These are phyloP conservation scores for Enteropsectra breve DNA, from an alignment of 371 early-diverging fungal species.

Conservation along the genomic window DNA sequence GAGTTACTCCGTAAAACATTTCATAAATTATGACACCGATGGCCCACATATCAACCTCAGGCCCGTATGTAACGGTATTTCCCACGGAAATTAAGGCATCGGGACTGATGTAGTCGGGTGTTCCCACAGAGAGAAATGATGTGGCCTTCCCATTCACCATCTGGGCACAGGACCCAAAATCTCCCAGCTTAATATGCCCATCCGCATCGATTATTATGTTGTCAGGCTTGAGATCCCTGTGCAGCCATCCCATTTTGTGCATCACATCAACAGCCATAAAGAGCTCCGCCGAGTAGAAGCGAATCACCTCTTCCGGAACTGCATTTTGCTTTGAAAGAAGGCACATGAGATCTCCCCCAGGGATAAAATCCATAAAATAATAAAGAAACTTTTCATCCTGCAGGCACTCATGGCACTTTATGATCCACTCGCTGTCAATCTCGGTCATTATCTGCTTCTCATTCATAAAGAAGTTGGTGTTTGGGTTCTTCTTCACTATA, in stretches of 20 bases:
- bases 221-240: conserved; percentile 74
- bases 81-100: conserved; percentile 80
- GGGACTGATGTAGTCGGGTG: conserved; percentile 88
- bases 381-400: conserved; percentile 66
- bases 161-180: conserved; percentile 69
- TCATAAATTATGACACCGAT: conserved; percentile 90
- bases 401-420: conserved; percentile 63
- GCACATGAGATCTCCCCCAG: conserved; percentile 74
- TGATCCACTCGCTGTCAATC: conserved; percentile 55
- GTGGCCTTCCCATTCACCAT: conserved; percentile 60
- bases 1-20: conserved; percentile 76
- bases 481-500: conserved; percentile 66
- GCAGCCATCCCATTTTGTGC: conserved; percentile 55
- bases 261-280: conserved; percentile 55
- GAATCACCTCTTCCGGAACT: conserved; percentile 57
- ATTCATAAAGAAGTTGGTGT: conserved; percentile 57
- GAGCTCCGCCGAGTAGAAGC: conserved; percentile 60
- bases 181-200: conserved; percentile 71
- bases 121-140: conserved; percentile 79
- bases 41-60: conserved; percentile 87
- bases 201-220: conserved; percentile 69
- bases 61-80: conserved; percentile 61
- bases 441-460: conserved; percentile 59
- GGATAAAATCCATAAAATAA: conserved; percentile 71
- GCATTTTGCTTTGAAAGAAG: conserved; percentile 63